Evolutionary conservation across 768 basidiomycete genomes (phyloP), one percentile per base, ranked within the genome.

Genomic region (Obba rivulosa): DNA sequence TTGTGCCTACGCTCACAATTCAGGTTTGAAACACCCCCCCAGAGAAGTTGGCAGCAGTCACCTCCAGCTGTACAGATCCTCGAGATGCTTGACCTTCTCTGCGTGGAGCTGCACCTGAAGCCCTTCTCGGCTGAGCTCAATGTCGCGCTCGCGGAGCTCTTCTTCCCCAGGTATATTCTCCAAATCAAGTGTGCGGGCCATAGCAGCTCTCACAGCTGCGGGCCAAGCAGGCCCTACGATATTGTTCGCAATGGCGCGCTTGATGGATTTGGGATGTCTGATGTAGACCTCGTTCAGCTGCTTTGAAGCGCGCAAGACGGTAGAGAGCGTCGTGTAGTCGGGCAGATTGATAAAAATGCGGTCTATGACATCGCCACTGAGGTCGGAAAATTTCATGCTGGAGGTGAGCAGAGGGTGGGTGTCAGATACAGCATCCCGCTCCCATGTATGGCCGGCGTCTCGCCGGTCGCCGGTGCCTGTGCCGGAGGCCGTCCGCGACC

Each of bases 321-420:
- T 53, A 10, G 50, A 34, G 21, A 67, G 50, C 4, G 58, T 57
- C 5, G 25, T 8, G 24, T 60, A 62, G 46, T 66, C 59, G 9
- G 57, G 44, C 24, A 65, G 4, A 8, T 10, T 25, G 14, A 42
- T 43, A 7, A 65, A 46, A 17, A 64, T 57, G 21, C 52, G 50
- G 45, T 63, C 57, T 9, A 60, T 34, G 14, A 66, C 18, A 36
- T 66, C 64, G 13, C 22, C 11, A 16, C 52, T 49, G 17, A 60
- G 48, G 8, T 41, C 36, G 8, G 24, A 20, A 14, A 50, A 47
- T 13, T 43, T 24, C 25, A 52, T 34, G 45, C 48, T 51, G 46
- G 22, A 40, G 7, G 28, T 31, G 28, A 31, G 28, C 5, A 31
- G 28, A 31, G 28, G 13, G 28, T 31, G 13, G 13, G 13, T 31